Evolutionary conservation across 1,284 basidiomycete genomes (phyloP), one percentile per base, ranked within the genome.

Genomic region (Vanrija sp.): DNA sequence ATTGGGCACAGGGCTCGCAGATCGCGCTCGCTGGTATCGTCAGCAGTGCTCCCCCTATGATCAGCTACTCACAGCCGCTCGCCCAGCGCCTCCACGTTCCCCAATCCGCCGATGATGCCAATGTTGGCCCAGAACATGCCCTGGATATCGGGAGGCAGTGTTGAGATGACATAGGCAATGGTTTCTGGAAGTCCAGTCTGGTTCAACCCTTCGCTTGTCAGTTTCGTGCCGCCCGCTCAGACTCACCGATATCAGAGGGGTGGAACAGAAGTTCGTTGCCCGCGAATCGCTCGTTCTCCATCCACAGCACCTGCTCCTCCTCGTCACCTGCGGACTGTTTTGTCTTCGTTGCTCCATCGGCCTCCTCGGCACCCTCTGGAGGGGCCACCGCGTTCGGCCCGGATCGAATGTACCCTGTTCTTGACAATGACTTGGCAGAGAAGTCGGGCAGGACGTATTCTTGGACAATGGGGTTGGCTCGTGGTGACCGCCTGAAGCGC

Each of bases 91-190:
- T 85, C 80, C 61, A 93, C 83, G 63, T 84, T 83, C 4, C 85
- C 84, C 68, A 84, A 86, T 7, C 93, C 94, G 49, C 94, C 94
- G 62, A 92, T 83, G 56, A 96, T 78, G 6, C 89, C 87, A 60
- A 98, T 91, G 72, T 97, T 91, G 39, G 85, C 84, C 92, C 92
- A 97, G 75, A 92, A 92, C 85, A 96, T 84, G 25, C 89, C 91
- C 63, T 86, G 89, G 38, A 93, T 66, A 65, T 91, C 89, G 48
- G 82, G 79, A 0, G 88, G 88, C 58, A 93, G 82, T 34, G 81
- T 76, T 1, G 81, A 79, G 68, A 97, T 91, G 54, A 87, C 86
- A 54, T 83, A 70, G 38, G 87, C 86, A 53, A 96, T 83, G 6
- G 87, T 85, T 53, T 83, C 82, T 23, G 90, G 80, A 16, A 97